phyloP scores from a whole-genome alignment of 2,329 filamentous ascomycete genomes.

The Zymoseptoria tritici region DNA sequence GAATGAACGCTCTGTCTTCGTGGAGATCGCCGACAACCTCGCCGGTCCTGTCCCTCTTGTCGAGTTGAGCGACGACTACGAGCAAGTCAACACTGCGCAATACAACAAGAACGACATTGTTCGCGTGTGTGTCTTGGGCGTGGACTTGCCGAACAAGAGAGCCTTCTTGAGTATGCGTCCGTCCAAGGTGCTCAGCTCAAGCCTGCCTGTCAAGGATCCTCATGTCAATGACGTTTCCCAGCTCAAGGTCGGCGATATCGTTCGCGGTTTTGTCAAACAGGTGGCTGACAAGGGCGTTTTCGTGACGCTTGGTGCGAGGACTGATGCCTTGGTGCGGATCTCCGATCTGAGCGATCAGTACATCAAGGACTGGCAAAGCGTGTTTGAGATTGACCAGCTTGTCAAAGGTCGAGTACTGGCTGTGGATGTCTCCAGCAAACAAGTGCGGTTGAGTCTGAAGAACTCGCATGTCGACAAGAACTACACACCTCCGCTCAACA shows the following conservation, averaged over 20 bases:
- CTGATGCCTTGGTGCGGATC: slow-evolving; percentile 77
- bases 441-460: slow-evolving; percentile 81
- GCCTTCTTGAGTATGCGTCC: slow-evolving; percentile 74
- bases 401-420: slow-evolving; percentile 78
- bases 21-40: slow-evolving; percentile 74
- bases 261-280: slow-evolving; percentile 88
- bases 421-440: slow-evolving; percentile 60
- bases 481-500: slow-evolving; percentile 64
- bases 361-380: slow-evolving; percentile 90
- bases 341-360: slow-evolving; percentile 84
- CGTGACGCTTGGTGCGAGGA: slow-evolving; percentile 69
- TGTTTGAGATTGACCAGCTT: slow-evolving; percentile 81
- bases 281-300: slow-evolving; percentile 86
- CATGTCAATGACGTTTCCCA: slow-evolving; percentile 68
- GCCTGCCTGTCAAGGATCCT: slow-evolving; percentile 68
- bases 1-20: slow-evolving; percentile 72
- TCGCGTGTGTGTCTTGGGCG: slow-evolving; percentile 72
- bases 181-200: slow-evolving; percentile 82
- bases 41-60: slow-evolving; percentile 74
- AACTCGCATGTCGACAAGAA: slow-evolving; percentile 72
- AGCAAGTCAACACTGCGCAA: slow-evolving; percentile 65
- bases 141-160: slow-evolving; percentile 79
- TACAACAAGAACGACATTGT: slow-evolving; percentile 81
- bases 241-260: slow-evolving; percentile 66
- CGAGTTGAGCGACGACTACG: slow-evolving; percentile 81